A percentile compares a stretch with the other conserved stretches of the same genome.
Conservation (phyloP, 2,329 filamentous ascomycete genomes). For the Apiospora hydei region DNA sequence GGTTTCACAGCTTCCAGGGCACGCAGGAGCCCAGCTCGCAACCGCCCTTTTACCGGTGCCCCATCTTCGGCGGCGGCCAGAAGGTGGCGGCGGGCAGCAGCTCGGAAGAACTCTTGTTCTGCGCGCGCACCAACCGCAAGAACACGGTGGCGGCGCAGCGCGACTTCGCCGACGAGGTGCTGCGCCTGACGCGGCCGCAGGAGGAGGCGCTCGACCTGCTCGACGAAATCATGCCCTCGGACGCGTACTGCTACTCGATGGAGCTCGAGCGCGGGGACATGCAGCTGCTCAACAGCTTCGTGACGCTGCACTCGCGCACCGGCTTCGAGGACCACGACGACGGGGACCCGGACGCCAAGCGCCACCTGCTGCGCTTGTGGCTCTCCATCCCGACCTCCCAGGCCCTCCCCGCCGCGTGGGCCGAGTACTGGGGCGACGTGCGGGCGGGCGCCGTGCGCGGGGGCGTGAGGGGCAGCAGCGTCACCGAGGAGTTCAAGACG, state of each 20-base stretch:
- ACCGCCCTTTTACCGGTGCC: conserved; percentile 29
- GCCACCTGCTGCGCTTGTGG: conserved; percentile 31
- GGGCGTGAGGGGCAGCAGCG: conserved; percentile 20
- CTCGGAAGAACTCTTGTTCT: conserved; percentile 2
- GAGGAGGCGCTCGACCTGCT: conserved; percentile 28
- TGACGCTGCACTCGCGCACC: conserved; percentile 30
- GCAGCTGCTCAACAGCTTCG: conserved; percentile 31
- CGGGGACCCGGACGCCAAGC: conserved; percentile 25
- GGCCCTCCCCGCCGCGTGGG: conserved; percentile 25
- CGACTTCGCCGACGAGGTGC: conserved; percentile 29
- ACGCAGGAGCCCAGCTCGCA: conserved; percentile 26
- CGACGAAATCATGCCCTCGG: conserved; percentile 28
- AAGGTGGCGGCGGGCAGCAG: not conserved
- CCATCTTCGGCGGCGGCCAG: conserved; percentile 24
- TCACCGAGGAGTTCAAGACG: conserved; percentile 23
- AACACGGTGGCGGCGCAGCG: conserved; percentile 28
- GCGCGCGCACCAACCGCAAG: conserved; percentile 29
- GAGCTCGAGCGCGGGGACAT: conserved; percentile 30
- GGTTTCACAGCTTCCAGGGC: conserved; percentile 30
- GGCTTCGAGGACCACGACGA: conserved; percentile 27
- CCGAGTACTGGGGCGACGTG: conserved; percentile 31
- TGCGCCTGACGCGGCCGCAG: conserved; percentile 24
- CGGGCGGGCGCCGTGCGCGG: conserved; percentile 24
- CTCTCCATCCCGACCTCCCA: conserved; percentile 28
- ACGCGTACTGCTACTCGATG: conserved; percentile 30